phyloP scores from a whole-genome alignment of 768 basidiomycete genomes.

The Tricholoma terreum region DNA sequence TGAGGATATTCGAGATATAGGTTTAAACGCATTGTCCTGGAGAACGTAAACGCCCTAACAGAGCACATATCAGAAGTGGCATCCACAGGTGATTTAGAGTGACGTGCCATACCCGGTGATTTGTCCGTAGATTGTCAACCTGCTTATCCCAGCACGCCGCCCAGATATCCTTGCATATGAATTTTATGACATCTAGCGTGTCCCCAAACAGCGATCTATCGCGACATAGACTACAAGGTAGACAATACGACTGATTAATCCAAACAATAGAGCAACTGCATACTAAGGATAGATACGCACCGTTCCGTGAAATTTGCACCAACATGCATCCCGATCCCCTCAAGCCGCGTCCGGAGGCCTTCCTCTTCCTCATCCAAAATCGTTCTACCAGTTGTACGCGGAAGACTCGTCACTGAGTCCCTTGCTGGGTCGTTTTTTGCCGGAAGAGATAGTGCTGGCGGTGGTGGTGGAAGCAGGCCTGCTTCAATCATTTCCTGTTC shows the following conservation, averaged over 20 bases:
- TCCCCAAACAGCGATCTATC: constrained; percentile 74
- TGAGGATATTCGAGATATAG: constrained; percentile 76
- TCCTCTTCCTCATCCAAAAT: constrained; percentile 69
- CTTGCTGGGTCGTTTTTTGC: constrained; percentile 43
- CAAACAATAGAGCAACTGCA: background rate
- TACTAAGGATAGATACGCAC: constrained; percentile 39
- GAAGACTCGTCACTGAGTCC: constrained; percentile 44
- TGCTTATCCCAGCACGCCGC: constrained; percentile 89
- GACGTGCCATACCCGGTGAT: constrained; percentile 68
- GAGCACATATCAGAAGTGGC: background rate
- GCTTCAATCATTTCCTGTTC: constrained; percentile 81
- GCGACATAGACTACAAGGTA: constrained; percentile 59
- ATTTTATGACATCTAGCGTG: constrained; percentile 89
- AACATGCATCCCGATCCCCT: constrained; percentile 82
- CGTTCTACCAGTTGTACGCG: constrained; percentile 32
- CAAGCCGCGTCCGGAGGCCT: constrained; percentile 63
- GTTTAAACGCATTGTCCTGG: constrained; percentile 89
- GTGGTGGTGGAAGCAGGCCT: constrained; percentile 60
- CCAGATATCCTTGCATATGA: constrained; percentile 97
- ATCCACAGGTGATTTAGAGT: background rate
- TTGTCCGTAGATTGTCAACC: constrained; percentile 92
- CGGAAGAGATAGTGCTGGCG: constrained; percentile 37
- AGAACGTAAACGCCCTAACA: constrained; percentile 86
- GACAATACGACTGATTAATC: background rate
- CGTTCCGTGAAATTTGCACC: constrained; percentile 85